These are phyloP conservation scores for Suhomyces canberraensis DNA, from an alignment of 805 yeast species.

Conservation along the genomic window DNA sequence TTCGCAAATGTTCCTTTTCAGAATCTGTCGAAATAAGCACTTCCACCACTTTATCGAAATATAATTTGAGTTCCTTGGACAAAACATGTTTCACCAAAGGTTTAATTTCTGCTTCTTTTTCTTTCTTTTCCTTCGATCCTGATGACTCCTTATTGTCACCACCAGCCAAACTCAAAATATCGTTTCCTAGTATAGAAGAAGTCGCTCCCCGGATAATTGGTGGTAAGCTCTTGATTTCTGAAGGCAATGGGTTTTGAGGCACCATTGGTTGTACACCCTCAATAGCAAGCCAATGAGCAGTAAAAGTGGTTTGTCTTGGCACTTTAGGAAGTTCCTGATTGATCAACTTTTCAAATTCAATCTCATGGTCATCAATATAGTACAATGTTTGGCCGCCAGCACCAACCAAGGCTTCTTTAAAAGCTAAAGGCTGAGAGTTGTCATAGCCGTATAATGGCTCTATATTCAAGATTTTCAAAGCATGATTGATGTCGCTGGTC, in stretches of 20 bases:
- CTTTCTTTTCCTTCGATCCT: constrained; percentile 22
- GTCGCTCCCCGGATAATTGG: constrained; percentile 81
- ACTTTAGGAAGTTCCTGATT: constrained; percentile 94
- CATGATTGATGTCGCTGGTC: constrained; percentile 77
- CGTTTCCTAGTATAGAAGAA: constrained; percentile 45
- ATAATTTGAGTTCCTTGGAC: constrained; percentile 89
- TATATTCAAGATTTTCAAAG: constrained; percentile 79
- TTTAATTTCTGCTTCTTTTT: constrained; percentile 61
- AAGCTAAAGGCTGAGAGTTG: constrained; percentile 64
- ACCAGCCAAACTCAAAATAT: constrained; percentile 26
- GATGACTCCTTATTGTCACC: constrained; percentile 48
- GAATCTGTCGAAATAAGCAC: constrained; percentile 64
- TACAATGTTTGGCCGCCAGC: constrained; percentile 88
- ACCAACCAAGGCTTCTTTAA: constrained; percentile 83
- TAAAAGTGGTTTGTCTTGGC: constrained; percentile 86
- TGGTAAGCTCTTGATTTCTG: constrained; percentile 74
- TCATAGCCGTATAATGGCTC: constrained; percentile 94
- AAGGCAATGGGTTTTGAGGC: constrained; percentile 88
- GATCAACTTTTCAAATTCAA: constrained; percentile 89
- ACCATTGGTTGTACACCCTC: constrained; percentile 98
- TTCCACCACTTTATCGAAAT: constrained; percentile 84
- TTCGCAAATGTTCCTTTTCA: constrained; percentile 54
- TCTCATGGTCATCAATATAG: constrained; percentile 87
- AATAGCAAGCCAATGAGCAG: constrained; percentile 96
- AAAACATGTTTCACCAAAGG: constrained; percentile 94